These are phyloP conservation scores for Termitomyces sp. DNA, from an alignment of 1,284 basidiomycete genomes.

Conservation along the genomic window DNA sequence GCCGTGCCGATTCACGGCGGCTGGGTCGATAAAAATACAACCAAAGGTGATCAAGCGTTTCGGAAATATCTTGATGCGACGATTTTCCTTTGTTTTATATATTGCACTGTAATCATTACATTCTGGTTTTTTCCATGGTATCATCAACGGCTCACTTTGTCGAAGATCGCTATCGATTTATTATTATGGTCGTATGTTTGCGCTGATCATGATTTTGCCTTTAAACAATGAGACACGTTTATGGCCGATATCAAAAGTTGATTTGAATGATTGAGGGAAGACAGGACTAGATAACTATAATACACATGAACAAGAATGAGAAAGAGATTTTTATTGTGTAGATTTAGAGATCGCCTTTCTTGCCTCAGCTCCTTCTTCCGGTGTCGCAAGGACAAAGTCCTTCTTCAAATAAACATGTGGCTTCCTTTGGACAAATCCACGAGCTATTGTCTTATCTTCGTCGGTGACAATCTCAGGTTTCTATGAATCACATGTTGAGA, in stretches of 20 bases:
- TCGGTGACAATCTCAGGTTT: slow-evolving; percentile 46
- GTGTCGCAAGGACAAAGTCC: slow-evolving; percentile 59
- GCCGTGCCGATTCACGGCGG: too few relatives aligned
- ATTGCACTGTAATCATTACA: too few relatives aligned
- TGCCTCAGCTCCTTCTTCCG: slow-evolving; percentile 39
- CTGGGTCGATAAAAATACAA: neutral
- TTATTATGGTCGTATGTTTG: slow-evolving; percentile 25
- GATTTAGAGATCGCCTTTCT: slow-evolving; percentile 17
- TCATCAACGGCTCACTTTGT: too few relatives aligned
- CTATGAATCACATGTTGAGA: slow-evolving; percentile 26
- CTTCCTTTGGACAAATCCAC: slow-evolving; percentile 56
- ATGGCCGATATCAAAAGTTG: neutral
- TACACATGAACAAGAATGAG: neutral
- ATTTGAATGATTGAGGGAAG: neutral
- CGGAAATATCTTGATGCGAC: neutral
- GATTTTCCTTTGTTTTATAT: neutral
- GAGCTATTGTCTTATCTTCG: slow-evolving; percentile 46
- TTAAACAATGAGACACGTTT: neutral
- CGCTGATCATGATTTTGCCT: neutral
- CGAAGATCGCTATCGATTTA: too few relatives aligned
- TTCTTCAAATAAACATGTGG: slow-evolving; percentile 57
- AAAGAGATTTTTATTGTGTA: neutral
- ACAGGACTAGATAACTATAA: neutral
- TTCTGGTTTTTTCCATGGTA: slow-evolving; percentile 17
- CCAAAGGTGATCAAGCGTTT: neutral